Percentiles rank a stretch among this genome's conserved stretches.
These are phyloP conservation scores for Amanita rubescens DNA, from an alignment of 768 basidiomycete genomes.

Conservation along the genomic window DNA sequence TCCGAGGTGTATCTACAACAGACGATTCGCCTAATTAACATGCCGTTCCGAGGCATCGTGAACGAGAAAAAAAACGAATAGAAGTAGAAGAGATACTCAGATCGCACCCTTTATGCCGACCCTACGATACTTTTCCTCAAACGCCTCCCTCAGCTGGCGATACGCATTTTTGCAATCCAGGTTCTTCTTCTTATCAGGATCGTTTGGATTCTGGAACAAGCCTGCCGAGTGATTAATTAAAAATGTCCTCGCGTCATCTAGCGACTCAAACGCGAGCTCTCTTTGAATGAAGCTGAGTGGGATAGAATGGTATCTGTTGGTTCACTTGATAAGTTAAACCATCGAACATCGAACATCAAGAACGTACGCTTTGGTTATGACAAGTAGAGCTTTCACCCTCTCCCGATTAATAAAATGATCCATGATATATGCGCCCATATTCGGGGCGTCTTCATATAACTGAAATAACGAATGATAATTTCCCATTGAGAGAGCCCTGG, in stretches of 20 bases:
- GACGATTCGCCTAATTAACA: not conserved
- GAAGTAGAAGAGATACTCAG: constrained; percentile 53
- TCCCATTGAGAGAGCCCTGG: constrained; percentile 82
- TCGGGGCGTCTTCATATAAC: constrained; percentile 75
- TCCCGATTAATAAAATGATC: constrained; percentile 96
- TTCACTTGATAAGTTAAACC: not conserved
- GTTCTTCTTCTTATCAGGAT: constrained; percentile 53
- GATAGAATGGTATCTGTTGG: constrained; percentile 71
- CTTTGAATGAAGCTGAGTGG: constrained; percentile 69
- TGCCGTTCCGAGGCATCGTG: constrained; percentile 26
- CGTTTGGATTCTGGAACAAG: constrained; percentile 56
- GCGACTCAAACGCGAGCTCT: constrained; percentile 78
- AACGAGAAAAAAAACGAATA: constrained; percentile 37
- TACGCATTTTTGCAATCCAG: constrained; percentile 67
- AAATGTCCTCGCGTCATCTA: constrained; percentile 59
- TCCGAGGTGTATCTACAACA: not conserved
- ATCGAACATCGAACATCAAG: not conserved
- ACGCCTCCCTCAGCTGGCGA: constrained; percentile 48
- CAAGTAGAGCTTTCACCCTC: constrained; percentile 75
- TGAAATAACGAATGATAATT: constrained; percentile 94
- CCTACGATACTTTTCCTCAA: constrained; percentile 79
- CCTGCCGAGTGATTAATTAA: constrained; percentile 61
- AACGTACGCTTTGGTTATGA: constrained; percentile 90
- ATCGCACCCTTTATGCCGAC: constrained; percentile 92
- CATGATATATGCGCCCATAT: constrained; percentile 99